Percentiles rank a stretch among this genome's conserved stretches.
Evolutionary conservation across 148 eudicot genomes (phyloP).

Genomic region (Agrostemma githago): DNA sequence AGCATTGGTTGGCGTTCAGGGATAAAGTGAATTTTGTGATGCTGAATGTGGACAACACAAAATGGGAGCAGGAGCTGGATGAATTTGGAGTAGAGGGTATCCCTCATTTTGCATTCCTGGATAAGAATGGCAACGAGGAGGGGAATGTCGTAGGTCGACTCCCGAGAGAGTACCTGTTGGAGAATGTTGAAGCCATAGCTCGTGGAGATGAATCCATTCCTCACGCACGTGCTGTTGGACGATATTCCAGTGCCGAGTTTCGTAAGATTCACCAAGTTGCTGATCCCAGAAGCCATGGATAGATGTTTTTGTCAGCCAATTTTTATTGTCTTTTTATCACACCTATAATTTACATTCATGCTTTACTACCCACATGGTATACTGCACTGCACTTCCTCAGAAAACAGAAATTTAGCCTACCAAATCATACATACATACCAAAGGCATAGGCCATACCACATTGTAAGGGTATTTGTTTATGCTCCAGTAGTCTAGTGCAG

Average conservation of each 20-base stretch:
- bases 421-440: too few relatives aligned
- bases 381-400: too few relatives aligned
- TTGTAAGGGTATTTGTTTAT: too few relatives aligned
- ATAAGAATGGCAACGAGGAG: conserved; percentile 80
- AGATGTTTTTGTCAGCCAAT: neutral
- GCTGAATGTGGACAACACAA: conserved; percentile 96
- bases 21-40: conserved; percentile 91
- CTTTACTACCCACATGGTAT: too few relatives aligned
- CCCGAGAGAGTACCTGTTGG: conserved; percentile 58
- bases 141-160: conserved; percentile 92
- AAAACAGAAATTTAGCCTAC: too few relatives aligned
- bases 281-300: conserved; percentile 99
- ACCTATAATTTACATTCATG: conserved; percentile 9
- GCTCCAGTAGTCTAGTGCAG: too few relatives aligned
- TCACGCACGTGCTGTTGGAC: conserved; percentile 89
- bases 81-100: conserved; percentile 98
- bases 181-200: conserved; percentile 86
- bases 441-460: too few relatives aligned
- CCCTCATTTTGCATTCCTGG: conserved; percentile 96
- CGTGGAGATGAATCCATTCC: conserved; percentile 68
- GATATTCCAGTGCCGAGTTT: conserved; percentile 69
- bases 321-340: neutral
- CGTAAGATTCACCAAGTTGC: conserved; percentile 70
- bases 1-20: conserved; percentile 33
- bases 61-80: conserved; percentile 98